Evolutionary conservation across 2,329 filamentous ascomycete species (phyloP), one percentile per base, ranked within the genome.

Genomic region (Seiridium unicorne): DNA sequence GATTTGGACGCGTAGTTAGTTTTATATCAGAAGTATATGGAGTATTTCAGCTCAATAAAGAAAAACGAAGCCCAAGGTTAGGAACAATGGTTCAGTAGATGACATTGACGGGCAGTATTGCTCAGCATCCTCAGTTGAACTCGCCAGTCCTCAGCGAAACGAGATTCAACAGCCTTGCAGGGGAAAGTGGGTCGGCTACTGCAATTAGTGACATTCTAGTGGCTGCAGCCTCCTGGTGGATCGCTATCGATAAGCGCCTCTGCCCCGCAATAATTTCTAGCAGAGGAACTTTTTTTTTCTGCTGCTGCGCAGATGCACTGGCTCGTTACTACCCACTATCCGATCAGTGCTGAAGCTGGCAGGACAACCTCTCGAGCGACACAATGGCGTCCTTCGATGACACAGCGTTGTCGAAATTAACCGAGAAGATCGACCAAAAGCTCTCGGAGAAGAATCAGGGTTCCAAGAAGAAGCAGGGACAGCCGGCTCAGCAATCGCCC

Each of bases 361-460:
- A n/a, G 35, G 10, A 10, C 5, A 7, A 10, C 5, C 35, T 40
- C 13, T 11, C 34, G 10, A 42, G 0, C 34, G 3, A 38, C 36
- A 46, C 38, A 55, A 69, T 77, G 63, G 72, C 75, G 35, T 66
- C 68, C 36, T 82, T 88, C 61, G 78, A 85, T 63, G 78, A 83
- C 61, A 73, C 76, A 44, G 76, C 82, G 5, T 72, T 88, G 60
- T 77, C 77, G 6, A 76, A 81, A 61, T 71, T 88, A 66, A 87
- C 84, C 4, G 78, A 80, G 40, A 82, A 80, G 69, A 84, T 88
- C 63, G 83, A 87, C 66, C 76, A 81, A 65, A 79, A 77, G 58
- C 76, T 88, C 63, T 65, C 72, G 48, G 76, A 76, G 61, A 64
- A 72, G 60, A 63, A 65, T 60, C 48, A 70, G 64, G 63, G 9